Evolutionary conservation across 225 moss, liverwort and hornwort genomes (phyloP).

Genomic region (Pleurozium schreberi): DNA sequence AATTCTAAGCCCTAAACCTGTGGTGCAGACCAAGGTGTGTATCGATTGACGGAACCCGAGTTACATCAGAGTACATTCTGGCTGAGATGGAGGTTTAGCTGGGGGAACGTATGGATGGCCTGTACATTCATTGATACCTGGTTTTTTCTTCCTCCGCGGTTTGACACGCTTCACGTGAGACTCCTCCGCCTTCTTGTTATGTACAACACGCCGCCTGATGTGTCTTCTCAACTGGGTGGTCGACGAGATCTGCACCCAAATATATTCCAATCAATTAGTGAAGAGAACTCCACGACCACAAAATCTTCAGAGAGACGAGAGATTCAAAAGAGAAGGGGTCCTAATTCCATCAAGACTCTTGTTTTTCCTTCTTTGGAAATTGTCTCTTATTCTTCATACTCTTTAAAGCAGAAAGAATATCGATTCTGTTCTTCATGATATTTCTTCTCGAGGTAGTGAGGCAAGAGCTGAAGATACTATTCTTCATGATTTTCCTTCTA

Average conservation of each 20-base stretch:
- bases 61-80: conserved; percentile 10
- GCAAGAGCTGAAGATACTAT: neutral
- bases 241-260: conserved; percentile 5
- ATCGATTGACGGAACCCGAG: neutral
- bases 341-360: neutral
- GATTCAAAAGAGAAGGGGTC: neutral
- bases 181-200: neutral
- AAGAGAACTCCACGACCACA: neutral
- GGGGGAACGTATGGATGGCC: neutral
- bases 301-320: neutral
- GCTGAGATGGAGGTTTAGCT: neutral
- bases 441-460: neutral
- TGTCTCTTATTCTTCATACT: neutral
- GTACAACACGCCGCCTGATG: neutral
- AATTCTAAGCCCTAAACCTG: neutral
- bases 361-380: neutral
- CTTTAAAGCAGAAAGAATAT: neutral
- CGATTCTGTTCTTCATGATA: neutral
- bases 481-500: neutral
- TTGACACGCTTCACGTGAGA: conserved; percentile 5
- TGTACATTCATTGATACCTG: neutral
- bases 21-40: neutral
- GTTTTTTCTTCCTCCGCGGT: neutral
- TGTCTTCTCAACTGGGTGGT: neutral
- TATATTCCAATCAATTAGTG: neutral